Evolutionary conservation across 306 rosid species (phyloP).

Genomic region (Aeschynomene evenia): DNA sequence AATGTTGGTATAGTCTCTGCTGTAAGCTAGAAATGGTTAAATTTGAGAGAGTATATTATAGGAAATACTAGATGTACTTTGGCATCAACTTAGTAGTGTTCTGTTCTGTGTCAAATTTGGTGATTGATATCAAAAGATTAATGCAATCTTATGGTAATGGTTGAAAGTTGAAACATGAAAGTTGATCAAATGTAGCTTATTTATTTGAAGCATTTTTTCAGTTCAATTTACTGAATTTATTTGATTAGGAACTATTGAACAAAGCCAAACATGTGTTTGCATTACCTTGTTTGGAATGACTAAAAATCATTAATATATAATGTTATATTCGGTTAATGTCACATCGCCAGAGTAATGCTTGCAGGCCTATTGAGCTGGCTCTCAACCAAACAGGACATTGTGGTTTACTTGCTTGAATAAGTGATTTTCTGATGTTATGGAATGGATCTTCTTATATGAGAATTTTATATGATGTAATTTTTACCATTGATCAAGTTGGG

Average conservation of each 20-base stretch:
- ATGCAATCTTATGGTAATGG: slow-evolving; percentile 2
- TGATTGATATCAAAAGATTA: background rate
- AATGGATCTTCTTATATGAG: too few species aligned
- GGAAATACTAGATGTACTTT: background rate
- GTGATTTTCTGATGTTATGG: background rate
- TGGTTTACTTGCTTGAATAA: background rate
- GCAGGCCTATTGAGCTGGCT: background rate
- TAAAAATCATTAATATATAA: background rate
- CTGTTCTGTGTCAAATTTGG: background rate
- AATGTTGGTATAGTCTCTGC: slow-evolving; percentile 1
- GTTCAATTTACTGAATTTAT: background rate
- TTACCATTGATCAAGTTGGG: too few species aligned
- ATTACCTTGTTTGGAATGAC: background rate
- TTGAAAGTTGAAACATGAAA: slow-evolving; percentile 6
- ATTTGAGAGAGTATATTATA: slow-evolving; percentile 1
- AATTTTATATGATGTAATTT: too few species aligned
- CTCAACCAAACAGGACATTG: background rate
- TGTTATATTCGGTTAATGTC: background rate
- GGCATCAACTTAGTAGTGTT: slow-evolving; percentile 17
- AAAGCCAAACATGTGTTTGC: background rate
- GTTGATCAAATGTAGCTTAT: background rate
- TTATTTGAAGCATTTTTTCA: background rate
- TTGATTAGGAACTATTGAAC: background rate
- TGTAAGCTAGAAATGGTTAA: slow-evolving; percentile 9
- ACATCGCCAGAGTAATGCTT: background rate